A percentile compares a stretch with the other conserved stretches of the same genome.
Evolutionary conservation across 1,284 basidiomycete species (phyloP).

Genomic region (Austroboletus novae-zelandiae): DNA sequence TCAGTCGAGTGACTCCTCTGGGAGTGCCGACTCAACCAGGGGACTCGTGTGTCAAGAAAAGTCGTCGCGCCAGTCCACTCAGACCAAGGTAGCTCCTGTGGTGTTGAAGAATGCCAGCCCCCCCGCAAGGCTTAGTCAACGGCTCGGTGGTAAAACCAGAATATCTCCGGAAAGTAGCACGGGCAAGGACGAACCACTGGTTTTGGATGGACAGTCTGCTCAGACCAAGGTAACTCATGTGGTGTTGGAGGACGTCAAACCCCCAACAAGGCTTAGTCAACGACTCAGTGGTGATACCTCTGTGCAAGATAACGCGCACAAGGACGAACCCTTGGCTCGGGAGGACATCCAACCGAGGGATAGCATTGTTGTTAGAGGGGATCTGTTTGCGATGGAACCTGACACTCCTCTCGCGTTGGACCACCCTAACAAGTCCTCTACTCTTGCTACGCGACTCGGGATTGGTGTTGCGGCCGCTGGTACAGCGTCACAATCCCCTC

Average conservation of each 20-base stretch:
- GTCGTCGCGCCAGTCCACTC: constrained; percentile 1
- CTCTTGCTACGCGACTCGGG: constrained; percentile 10
- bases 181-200: not conserved
- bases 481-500: not conserved
- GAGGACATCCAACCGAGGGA: not conserved
- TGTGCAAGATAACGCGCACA: not conserved
- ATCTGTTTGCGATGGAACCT: constrained; percentile 1
- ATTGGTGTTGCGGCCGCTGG: not conserved
- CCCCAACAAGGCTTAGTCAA: constrained; percentile 9
- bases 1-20: constrained; percentile 12
- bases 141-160: not conserved
- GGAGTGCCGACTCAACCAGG: constrained; percentile 18
- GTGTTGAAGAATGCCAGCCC: not conserved
- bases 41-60: constrained; percentile 10
- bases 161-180: not conserved
- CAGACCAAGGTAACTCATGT: not conserved
- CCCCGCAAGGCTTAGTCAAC: constrained; percentile 12
- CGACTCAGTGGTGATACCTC: constrained; percentile 3
- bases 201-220: not conserved
- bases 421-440: constrained; percentile 10
- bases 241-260: not conserved
- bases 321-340: not conserved
- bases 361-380: not conserved
- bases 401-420: constrained; percentile 7
- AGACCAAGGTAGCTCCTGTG: not conserved